phyloP scores from a whole-genome alignment of 164 flowering plant genomes.

The Buxus sempervirens region DNA sequence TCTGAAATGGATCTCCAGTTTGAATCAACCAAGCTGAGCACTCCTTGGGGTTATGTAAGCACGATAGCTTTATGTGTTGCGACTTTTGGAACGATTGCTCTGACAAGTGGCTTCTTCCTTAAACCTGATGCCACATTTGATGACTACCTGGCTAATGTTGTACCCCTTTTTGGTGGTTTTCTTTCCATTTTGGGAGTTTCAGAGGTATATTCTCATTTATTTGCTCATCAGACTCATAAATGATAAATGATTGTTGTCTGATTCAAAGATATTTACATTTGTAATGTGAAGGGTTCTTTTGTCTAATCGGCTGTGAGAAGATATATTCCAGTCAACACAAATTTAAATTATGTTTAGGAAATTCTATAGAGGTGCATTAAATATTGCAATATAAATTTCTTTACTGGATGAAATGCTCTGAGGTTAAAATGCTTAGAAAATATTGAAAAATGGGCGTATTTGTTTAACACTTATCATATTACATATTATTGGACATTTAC shows the following conservation, averaged over 20 bases:
- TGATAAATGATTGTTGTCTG: background rate
- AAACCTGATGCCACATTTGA: constrained; percentile 88
- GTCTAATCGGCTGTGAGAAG: too few relatives aligned
- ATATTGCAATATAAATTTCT: background rate
- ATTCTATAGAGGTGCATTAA: too few relatives aligned
- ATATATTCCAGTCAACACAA: too few relatives aligned
- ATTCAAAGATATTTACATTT: background rate
- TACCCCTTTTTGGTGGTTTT: constrained; percentile 91
- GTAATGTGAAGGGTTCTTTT: background rate
- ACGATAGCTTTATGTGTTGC: constrained; percentile 68
- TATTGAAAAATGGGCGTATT: too few relatives aligned
- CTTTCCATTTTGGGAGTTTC: constrained; percentile 82
- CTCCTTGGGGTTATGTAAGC: constrained; percentile 87
- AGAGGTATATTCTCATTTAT: constrained; percentile 51
- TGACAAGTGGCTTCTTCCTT: constrained; percentile 88
- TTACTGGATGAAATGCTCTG: background rate
- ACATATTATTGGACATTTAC: too few relatives aligned
- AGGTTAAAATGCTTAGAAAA: too few relatives aligned
- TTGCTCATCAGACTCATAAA: background rate
- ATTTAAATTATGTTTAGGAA: too few relatives aligned
- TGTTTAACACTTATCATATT: too few relatives aligned
- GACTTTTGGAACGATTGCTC: constrained; percentile 85
- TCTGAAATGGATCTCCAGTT: constrained; percentile 89
- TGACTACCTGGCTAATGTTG: constrained; percentile 80
- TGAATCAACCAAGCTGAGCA: constrained; percentile 75